Conservation (phyloP, 768 basidiomycete genomes). For the Pleurotus citrinopileatus region DNA sequence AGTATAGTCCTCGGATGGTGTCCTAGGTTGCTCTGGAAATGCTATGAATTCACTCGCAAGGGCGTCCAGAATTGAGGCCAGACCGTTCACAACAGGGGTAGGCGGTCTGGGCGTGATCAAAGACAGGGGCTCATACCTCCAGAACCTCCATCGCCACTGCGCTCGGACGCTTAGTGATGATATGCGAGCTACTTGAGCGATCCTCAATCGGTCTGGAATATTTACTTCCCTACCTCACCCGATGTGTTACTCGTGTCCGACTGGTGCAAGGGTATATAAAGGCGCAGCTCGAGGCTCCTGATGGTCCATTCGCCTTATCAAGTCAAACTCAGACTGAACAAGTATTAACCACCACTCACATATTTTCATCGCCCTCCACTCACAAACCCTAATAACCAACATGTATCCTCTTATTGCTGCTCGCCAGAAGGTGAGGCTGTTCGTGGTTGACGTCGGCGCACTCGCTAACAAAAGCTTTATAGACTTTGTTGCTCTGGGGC, state of each 20-base stretch:
- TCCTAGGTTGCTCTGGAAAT: neutral
- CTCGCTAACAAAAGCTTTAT: neutral
- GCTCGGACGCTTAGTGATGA: neutral
- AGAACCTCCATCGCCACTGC: neutral
- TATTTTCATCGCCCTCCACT: slow-evolving; percentile 5
- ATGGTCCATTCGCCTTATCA: neutral
- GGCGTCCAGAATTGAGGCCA: neutral
- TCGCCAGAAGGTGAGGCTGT: neutral
- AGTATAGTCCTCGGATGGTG: neutral
- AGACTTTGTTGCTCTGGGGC: slow-evolving; percentile 35
- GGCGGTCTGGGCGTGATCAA: neutral
- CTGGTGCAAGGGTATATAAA: slow-evolving; percentile 1
- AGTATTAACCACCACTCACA: slow-evolving; percentile 10
- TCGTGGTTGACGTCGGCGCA: neutral
- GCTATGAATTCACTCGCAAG: neutral
- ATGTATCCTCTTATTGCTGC: slow-evolving; percentile 6
- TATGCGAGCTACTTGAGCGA: neutral
- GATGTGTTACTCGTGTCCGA: neutral
- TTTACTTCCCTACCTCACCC: neutral
- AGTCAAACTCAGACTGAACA: no score
- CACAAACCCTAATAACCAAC: neutral
- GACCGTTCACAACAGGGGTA: neutral
- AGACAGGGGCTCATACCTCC: slow-evolving; percentile 1
- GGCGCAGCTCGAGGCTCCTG: slow-evolving; percentile 1
- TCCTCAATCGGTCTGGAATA: neutral